Conservation (phyloP, 1,284 basidiomycete genomes). For the Tylopilus sp. region DNA sequence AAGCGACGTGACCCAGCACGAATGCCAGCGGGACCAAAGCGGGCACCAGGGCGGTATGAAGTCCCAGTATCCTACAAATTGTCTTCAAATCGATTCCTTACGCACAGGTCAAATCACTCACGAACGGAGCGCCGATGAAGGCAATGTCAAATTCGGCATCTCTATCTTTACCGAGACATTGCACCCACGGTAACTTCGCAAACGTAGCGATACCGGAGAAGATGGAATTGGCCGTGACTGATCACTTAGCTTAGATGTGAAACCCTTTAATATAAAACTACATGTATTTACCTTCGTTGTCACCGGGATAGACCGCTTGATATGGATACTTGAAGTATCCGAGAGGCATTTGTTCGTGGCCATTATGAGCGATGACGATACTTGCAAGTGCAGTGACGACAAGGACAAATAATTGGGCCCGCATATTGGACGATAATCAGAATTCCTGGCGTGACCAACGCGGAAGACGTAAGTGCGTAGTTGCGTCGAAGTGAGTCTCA, state of each 20-base stretch:
- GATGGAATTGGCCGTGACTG: slow-evolving; percentile 67
- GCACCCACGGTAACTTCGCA: slow-evolving; percentile 71
- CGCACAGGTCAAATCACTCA: slow-evolving; percentile 33
- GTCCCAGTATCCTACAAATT: slow-evolving; percentile 63
- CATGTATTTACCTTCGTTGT: slow-evolving; percentile 49
- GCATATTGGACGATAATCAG: slow-evolving; percentile 30
- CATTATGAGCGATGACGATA: slow-evolving; percentile 37
- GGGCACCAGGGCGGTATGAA: slow-evolving; percentile 74
- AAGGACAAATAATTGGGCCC: slow-evolving; percentile 18
- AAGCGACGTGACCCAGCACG: slow-evolving; percentile 72
- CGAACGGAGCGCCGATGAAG: slow-evolving; percentile 77
- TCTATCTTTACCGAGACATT: slow-evolving; percentile 62
- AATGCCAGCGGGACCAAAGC: slow-evolving; percentile 77
- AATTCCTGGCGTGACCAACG: not conserved
- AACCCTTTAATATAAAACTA: not conserved
- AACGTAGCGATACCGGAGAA: slow-evolving; percentile 77
- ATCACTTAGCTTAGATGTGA: not conserved
- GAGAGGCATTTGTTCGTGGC: slow-evolving; percentile 56
- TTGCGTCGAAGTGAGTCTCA: not conserved
- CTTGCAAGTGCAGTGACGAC: slow-evolving; percentile 20
- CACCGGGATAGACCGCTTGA: slow-evolving; percentile 50
- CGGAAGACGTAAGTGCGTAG: not conserved
- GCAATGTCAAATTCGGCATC: slow-evolving; percentile 67
- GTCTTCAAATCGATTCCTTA: not conserved
- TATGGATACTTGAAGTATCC: slow-evolving; percentile 65